phyloP scores from a whole-genome alignment of 306 rosid genomes.

The Malus sieversii region DNA sequence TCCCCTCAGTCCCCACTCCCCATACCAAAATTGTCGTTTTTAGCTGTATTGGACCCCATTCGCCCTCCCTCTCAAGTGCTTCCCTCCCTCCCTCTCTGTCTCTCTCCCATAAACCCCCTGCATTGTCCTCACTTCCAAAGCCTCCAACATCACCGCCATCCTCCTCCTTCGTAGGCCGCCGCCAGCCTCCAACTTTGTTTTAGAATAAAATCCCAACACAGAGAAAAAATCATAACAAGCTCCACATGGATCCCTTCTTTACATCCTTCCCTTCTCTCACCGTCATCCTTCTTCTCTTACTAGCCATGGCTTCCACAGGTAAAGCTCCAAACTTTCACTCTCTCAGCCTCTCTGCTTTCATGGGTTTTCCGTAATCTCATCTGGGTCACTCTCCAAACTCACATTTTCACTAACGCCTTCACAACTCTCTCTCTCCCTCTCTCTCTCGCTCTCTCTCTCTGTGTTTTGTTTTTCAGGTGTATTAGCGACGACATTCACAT shows the following conservation, averaged over 20 bases:
- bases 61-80: background rate
- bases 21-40: background rate
- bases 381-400: background rate
- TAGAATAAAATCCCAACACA: background rate
- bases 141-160: background rate
- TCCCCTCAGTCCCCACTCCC: background rate
- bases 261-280: constrained; percentile 15
- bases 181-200: background rate
- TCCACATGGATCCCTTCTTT: constrained; percentile 28
- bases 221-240: too few relatives aligned
- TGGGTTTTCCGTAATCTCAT: background rate
- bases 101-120: background rate
- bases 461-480: constrained; percentile 28
- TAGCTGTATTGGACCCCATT: background rate
- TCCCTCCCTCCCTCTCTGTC: background rate
- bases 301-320: constrained; percentile 42
- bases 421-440: background rate
- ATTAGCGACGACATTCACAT: constrained; percentile 60
- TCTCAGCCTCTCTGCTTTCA: background rate
- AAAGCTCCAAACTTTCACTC: background rate
- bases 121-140: background rate
- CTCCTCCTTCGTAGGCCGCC: background rate
- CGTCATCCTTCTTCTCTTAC: constrained; percentile 15
- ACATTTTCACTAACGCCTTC: background rate
- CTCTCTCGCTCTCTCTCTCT: background rate